Evolutionary conservation across 164 flowering plant genomes (phyloP).

Genomic region (Nymphaea thermarum): DNA sequence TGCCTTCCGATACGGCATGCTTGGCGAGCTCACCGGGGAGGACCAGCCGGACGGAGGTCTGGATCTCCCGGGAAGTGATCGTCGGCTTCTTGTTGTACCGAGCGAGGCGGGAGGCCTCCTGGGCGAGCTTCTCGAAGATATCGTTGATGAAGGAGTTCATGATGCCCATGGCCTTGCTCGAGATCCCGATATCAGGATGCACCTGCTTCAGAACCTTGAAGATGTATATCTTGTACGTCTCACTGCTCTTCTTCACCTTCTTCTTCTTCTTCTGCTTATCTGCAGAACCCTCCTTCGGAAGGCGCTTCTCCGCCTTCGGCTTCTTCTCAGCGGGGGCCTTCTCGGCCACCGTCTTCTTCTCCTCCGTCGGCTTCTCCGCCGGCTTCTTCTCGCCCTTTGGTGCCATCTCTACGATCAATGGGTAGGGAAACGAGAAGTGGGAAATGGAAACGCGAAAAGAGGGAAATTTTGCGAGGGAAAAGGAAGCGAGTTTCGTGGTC

Average conservation of each 20-base stretch:
- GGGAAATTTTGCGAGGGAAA: background rate
- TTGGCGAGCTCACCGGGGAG: slow-evolving; percentile 14
- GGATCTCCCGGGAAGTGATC: slow-evolving; percentile 11
- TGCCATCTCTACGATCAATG: slow-evolving; percentile 2
- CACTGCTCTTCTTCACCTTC: slow-evolving; percentile 4
- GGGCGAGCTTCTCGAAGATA: slow-evolving; percentile 12
- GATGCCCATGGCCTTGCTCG: slow-evolving; percentile 10
- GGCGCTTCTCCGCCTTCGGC: no score
- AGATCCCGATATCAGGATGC: slow-evolving; percentile 12
- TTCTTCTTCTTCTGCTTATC: no score
- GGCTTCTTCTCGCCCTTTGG: slow-evolving; percentile 10
- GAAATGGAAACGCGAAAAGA: no score
- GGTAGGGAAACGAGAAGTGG: no score
- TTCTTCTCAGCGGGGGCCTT: no score
- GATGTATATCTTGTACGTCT: slow-evolving; percentile 14
- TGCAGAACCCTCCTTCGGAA: no score
- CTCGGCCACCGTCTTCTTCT: background rate
- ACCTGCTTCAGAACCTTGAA: slow-evolving; percentile 16
- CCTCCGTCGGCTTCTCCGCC: slow-evolving; percentile 6
- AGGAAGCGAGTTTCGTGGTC: no score
- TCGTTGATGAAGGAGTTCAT: slow-evolving; percentile 13
- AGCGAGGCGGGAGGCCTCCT: slow-evolving; percentile 9
- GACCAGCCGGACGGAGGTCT: slow-evolving; percentile 10
- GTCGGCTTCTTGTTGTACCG: slow-evolving; percentile 15
- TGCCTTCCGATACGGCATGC: slow-evolving; percentile 12